Evolutionary conservation across 129 eudicot species (phyloP), one percentile per base, ranked within the genome.

Genomic region (Pseudognaphalium luteoalbum): DNA sequence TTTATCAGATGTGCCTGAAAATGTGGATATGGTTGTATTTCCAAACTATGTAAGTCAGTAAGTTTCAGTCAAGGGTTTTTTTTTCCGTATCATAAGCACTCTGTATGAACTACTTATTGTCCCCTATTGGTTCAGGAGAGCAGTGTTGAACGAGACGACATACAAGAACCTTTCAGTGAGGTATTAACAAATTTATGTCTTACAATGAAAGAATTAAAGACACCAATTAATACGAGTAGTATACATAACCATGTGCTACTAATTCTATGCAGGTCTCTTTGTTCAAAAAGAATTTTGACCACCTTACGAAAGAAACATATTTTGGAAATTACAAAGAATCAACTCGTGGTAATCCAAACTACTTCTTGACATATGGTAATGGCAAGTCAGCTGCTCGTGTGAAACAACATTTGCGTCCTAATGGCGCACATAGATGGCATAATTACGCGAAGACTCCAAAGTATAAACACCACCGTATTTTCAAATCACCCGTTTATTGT

Each of bases 111-210:
- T 20, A 69, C 19, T 47, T 42, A 30, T 19, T 73, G 15, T 29
- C 61, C 47, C 71, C 71, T 28, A 73, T 21, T 64, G 83, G 39
- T 74, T 81, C 90, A 92, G 98, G 98, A 92, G 84, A 92, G 96
- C 81, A 83, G 98, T 71, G 87, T 88, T 66, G 96, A 92, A 75
- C 78, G 92, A 74, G 98, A 90, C 63, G 87, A 92, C 81, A 74
- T 90, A 74, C 80, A 88, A 72, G 92, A 92, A 37, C 96, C 98
- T 75, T 92, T 92, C 76, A 88, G 90, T 2, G 94, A 92, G 89
- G 98, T 92, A 88, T 37, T 52, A 25, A 42, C 4, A 8, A 11
- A 59, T 74, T 60, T 25, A 42, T 58, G 20, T 37, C 20, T 11
- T 70, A 77, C 11, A 56, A 42, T 41, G 57, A 50, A 15, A 51